These are phyloP conservation scores for Chytriomyces sp. DNA, from an alignment of 192 early-diverging fungal species.

Conservation along the genomic window DNA sequence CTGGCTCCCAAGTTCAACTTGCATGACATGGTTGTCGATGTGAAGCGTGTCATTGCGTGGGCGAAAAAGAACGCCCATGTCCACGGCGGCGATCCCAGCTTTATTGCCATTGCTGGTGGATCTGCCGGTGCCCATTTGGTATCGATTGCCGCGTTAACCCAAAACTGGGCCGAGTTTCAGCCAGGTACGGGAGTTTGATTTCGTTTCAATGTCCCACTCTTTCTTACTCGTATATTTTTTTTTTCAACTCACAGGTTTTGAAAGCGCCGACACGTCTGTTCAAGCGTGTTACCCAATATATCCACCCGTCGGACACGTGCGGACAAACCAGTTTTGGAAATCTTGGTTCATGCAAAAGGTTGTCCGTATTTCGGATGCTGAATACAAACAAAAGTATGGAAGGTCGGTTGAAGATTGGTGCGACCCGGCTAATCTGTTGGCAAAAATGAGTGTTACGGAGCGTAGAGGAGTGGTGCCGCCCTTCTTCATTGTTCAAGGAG, in stretches of 20 bases:
- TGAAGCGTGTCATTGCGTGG: constrained; percentile 75
- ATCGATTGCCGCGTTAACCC: constrained; percentile 57
- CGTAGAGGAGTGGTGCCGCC: constrained; percentile 40
- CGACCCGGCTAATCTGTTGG: constrained; percentile 39
- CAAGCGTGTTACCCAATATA: constrained; percentile 60
- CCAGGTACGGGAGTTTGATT: constrained; percentile 61
- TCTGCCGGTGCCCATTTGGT: constrained; percentile 67
- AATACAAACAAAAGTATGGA: constrained; percentile 5
- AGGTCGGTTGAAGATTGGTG: constrained; percentile 33
- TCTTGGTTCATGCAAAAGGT: constrained; percentile 53
- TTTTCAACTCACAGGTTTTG: constrained; percentile 14
- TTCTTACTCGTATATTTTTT: background rate
- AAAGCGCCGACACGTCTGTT: constrained; percentile 55
- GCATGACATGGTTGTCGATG: constrained; percentile 66
- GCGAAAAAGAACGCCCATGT: constrained; percentile 59
- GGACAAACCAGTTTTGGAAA: constrained; percentile 47
- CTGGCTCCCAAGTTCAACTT: constrained; percentile 53
- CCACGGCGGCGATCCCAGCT: constrained; percentile 71
- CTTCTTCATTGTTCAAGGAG: constrained; percentile 48
- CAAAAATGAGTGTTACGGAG: constrained; percentile 23
- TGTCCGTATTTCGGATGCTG: constrained; percentile 10
- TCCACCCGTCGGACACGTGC: constrained; percentile 55
- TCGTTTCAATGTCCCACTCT: constrained; percentile 11
- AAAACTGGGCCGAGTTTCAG: constrained; percentile 45
- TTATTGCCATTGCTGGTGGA: constrained; percentile 63